Evolutionary conservation across 2,329 filamentous ascomycete genomes (phyloP).

Genomic region (Penicillium psychrosexuale): DNA sequence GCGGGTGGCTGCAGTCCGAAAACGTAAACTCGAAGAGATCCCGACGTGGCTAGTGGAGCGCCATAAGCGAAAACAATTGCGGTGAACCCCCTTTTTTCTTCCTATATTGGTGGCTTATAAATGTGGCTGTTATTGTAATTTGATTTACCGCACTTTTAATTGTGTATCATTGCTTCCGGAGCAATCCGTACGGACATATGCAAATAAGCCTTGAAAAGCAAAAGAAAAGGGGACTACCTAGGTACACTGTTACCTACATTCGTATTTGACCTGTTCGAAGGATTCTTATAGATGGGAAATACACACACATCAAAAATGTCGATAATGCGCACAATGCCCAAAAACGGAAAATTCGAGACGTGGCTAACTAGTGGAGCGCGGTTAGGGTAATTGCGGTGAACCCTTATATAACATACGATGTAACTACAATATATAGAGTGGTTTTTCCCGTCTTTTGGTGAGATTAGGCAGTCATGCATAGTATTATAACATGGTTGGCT

Average conservation of each 20-base stretch:
- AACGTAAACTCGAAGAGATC: slow-evolving; percentile 15
- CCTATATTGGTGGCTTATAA: not conserved
- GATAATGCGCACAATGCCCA: not conserved
- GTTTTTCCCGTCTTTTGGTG: not conserved
- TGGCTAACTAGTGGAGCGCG: slow-evolving; percentile 5
- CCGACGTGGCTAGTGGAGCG: slow-evolving; percentile 20
- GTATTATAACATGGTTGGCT: not conserved
- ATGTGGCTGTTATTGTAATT: not conserved
- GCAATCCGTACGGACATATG: not conserved
- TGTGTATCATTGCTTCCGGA: not conserved
- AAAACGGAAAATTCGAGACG: not conserved
- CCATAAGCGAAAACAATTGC: slow-evolving; percentile 19
- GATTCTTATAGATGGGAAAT: not conserved
- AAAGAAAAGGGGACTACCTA: not conserved
- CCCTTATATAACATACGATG: not conserved
- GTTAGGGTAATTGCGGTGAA: slow-evolving; percentile 8
- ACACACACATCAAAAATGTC: not conserved
- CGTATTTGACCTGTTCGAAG: not conserved
- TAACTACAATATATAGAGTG: not conserved
- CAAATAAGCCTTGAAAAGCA: not conserved
- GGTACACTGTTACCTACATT: not conserved
- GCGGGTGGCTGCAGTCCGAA: slow-evolving; percentile 46
- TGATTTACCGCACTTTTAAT: not conserved
- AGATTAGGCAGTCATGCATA: slow-evolving; percentile 8
- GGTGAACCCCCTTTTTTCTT: slow-evolving; percentile 15